Base-by-base conservation (phyloP, 140 eudicot genomes). In the Cichorium intybus region DNA sequence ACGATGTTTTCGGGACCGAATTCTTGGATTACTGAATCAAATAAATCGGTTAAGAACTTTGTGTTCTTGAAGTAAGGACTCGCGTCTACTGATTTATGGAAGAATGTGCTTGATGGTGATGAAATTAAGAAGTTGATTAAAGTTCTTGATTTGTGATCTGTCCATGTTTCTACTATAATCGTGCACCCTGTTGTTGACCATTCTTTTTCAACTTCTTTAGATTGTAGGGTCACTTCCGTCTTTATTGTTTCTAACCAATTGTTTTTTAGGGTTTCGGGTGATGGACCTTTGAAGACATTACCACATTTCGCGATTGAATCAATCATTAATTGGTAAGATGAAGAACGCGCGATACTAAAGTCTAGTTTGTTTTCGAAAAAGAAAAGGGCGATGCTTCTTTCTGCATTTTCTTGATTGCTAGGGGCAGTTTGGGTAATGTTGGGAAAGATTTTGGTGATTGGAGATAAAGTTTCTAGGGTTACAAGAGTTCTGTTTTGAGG, bases 111-210 rank as follows among this genome's bases (percentile, higher is more conserved):
- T 0, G 95, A 84, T 7, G 97, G 97, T 7, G 97, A 91, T 8
- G 97, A 91, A 64, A 91, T 85, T 10, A 82, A 48, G 73, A 91
- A 91, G 71, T 87, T 91, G 21, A 91, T 85, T 56, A 91, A 14
- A 43, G 96, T 96, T 73, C 81, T 85, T 4, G 91, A 80, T 72
- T 85, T 91, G 82, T 85, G 85, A 67, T 91, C 97, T 10, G 95
- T 82, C 96, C 97, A 91, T 35, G 97, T 84, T 74, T 91, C 96
- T 39, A 86, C 96, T 31, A 91, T 80, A 60, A 91, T 74, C 0
- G 96, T 91, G 53, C 97, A 91, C 33, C 97, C 97, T 9, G 96
- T 85, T 69, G 84, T 78, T 18, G 77, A 54, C 97, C 97, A 91
- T 84, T 91, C 97, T 77, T 80, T 87, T 69, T 91, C 96, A 11